Evolutionary conservation across 164 flowering plant species (phyloP).

Genomic region (Echeveria elegans): DNA sequence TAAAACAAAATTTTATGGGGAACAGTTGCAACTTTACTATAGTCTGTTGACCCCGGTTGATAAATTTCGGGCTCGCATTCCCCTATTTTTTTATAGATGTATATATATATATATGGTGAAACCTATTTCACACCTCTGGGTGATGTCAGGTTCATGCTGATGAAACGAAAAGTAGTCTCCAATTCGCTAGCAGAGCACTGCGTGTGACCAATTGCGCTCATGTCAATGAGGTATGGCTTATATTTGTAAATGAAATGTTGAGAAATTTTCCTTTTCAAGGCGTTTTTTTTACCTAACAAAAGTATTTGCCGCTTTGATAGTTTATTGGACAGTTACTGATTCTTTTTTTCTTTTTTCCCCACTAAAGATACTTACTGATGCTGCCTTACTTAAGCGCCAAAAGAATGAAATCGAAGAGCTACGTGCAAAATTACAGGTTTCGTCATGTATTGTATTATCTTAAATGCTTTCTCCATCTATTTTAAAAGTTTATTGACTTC

Average conservation of each 20-base stretch:
- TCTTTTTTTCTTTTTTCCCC: neutral
- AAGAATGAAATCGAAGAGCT: constrained; percentile 97
- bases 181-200: constrained; percentile 94
- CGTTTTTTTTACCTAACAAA: no score
- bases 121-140: no score
- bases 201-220: constrained; percentile 91
- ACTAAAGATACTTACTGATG: constrained; percentile 86
- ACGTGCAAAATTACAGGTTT: constrained; percentile 79
- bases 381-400: constrained; percentile 94
- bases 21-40: no score
- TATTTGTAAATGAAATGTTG: neutral
- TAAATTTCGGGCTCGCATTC: no score
- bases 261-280: no score
- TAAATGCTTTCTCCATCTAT: neutral
- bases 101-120: no score
- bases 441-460: neutral
- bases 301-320: neutral
- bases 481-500: neutral
- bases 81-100: no score
- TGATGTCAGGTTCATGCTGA: constrained; percentile 77
- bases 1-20: no score
- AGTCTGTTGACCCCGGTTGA: no score
- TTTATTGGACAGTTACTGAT: neutral
- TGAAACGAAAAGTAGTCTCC: constrained; percentile 95
- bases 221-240: constrained; percentile 81